Percentiles rank a stretch among this genome's conserved stretches.
Conservation (phyloP, 2,329 filamentous ascomycete genomes). For the Dichotomopilus funicola region DNA sequence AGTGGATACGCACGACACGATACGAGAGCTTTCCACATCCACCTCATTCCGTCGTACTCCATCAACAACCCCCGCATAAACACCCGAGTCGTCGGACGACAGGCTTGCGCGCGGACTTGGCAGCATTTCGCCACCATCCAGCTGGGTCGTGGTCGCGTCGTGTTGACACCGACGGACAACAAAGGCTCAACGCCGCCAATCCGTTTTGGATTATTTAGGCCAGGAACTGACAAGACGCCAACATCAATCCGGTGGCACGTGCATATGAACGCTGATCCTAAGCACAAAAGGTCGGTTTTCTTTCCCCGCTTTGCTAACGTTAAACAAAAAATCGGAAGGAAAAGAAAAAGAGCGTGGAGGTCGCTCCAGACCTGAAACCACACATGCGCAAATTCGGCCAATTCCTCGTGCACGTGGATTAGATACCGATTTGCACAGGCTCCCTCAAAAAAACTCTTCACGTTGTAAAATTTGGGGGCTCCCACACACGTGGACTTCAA, state of each 20-base stretch:
- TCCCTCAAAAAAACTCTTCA: neutral
- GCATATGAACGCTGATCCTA: constrained; percentile 3
- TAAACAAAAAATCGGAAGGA: neutral
- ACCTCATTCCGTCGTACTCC: too few species aligned
- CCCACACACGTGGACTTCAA: constrained; percentile 5
- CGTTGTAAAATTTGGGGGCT: neutral
- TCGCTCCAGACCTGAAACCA: neutral
- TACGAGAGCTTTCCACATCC: too few species aligned
- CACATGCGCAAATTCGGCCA: neutral
- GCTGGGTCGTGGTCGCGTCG: constrained; percentile 12
- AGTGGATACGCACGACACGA: too few species aligned
- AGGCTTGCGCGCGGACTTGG: constrained; percentile 3
- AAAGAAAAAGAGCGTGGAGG: neutral
- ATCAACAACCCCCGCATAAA: constrained; percentile 6
- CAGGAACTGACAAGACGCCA: constrained; percentile 2
- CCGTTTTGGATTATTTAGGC: constrained; percentile 9
- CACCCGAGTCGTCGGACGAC: constrained; percentile 9
- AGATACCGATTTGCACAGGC: neutral
- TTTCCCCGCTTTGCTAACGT: neutral
- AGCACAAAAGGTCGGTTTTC: neutral
- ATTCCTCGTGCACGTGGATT: constrained; percentile 8
- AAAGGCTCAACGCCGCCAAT: neutral
- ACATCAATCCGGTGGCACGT: constrained; percentile 2
- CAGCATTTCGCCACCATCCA: constrained; percentile 17
- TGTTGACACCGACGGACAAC: neutral